phyloP scores from a whole-genome alignment of 1,284 basidiomycete species.

The Anthracocystis walkeri region DNA sequence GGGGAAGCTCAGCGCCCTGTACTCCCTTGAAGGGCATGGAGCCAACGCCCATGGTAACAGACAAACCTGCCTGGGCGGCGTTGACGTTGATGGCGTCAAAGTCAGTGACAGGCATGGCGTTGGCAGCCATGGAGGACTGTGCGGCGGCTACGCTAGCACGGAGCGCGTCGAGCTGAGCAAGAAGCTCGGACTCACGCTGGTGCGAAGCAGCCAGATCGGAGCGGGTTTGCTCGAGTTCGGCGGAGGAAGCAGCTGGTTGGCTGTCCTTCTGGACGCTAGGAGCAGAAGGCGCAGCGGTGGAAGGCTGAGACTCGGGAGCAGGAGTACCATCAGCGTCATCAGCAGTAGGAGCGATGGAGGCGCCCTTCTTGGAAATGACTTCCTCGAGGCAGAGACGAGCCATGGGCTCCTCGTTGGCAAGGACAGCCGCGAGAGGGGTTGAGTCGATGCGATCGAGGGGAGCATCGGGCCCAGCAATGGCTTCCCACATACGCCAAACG shows the following conservation, averaged over 20 bases:
- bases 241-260: conserved; percentile 10
- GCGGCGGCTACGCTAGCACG: conserved; percentile 25
- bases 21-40: conserved; percentile 36
- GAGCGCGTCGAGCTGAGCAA: conserved; percentile 31
- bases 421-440: conserved; percentile 38
- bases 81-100: conserved; percentile 17
- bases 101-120: conserved; percentile 12
- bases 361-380: conserved; percentile 56
- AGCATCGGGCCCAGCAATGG: conserved; percentile 52
- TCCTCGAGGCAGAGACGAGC: conserved; percentile 53
- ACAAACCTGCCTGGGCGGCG: conserved; percentile 10
- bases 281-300: conserved; percentile 5
- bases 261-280: not conserved
- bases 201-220: conserved; percentile 34
- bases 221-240: conserved; percentile 45
- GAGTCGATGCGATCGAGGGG: conserved; percentile 29
- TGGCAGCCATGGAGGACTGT: conserved; percentile 15
- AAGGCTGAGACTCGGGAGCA: conserved; percentile 16
- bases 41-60: conserved; percentile 7
- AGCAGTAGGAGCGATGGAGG: conserved; percentile 58
- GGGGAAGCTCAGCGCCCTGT: conserved; percentile 43
- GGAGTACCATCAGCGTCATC: conserved; percentile 43
- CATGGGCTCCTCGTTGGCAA: conserved; percentile 49
- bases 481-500: conserved; percentile 63
- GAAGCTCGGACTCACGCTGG: conserved; percentile 30